Evolutionary conservation across 768 basidiomycete genomes (phyloP).

Genomic region (Hydnomerulius pinastri): DNA sequence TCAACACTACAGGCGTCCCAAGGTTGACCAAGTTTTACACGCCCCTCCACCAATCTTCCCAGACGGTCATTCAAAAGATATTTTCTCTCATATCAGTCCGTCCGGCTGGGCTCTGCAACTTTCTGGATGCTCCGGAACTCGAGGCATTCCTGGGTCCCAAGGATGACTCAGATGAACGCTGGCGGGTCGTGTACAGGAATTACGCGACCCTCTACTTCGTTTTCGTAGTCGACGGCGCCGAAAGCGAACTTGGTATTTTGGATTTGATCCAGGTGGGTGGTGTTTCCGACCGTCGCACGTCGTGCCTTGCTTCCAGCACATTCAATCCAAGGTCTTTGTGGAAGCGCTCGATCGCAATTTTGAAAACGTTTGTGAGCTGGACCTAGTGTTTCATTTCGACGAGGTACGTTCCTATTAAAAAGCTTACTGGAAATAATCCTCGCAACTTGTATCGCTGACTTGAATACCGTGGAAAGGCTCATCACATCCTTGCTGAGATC

Average conservation of each 20-base stretch:
- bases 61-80: constrained; percentile 82
- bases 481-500: constrained; percentile 93
- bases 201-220: constrained; percentile 98
- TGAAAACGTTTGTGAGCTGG: constrained; percentile 98
- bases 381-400: constrained; percentile 98
- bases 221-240: constrained; percentile 93
- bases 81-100: constrained; percentile 85
- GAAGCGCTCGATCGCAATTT: constrained; percentile 95
- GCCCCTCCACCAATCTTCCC: constrained; percentile 59
- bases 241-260: constrained; percentile 94
- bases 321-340: constrained; percentile 73
- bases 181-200: constrained; percentile 90
- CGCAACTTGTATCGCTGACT: constrained; percentile 3
- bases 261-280: constrained; percentile 89
- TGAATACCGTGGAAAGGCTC: constrained; percentile 57
- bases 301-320: not conserved
- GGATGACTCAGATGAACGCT: constrained; percentile 57
- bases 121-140: constrained; percentile 89
- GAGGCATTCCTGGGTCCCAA: constrained; percentile 66
- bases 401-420: constrained; percentile 56
- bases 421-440: not conserved
- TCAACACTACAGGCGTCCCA: constrained; percentile 91
- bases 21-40: constrained; percentile 90
- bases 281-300: not conserved
- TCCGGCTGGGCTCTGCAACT: constrained; percentile 87